These are phyloP conservation scores for Cronartium quercuum DNA, from an alignment of 1,284 basidiomycete genomes.

Conservation along the genomic window DNA sequence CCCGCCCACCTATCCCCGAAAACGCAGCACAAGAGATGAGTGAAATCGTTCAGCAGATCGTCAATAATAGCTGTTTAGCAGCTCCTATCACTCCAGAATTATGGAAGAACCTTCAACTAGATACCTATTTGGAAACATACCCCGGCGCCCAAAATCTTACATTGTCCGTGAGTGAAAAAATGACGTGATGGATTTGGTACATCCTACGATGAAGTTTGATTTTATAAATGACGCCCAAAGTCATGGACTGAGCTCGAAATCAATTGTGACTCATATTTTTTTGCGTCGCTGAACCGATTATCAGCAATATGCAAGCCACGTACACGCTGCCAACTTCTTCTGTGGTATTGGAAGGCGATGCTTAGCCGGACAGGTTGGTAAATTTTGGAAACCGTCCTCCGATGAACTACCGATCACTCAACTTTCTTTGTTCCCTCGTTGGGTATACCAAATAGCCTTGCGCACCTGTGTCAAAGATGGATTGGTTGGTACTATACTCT, in stretches of 20 bases:
- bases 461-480: slow-evolving; percentile 9
- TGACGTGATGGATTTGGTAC: background rate
- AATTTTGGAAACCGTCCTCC: background rate
- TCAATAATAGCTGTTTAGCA: background rate
- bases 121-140: slow-evolving; percentile 22
- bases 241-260: too few relatives aligned
- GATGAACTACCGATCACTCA: background rate
- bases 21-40: background rate
- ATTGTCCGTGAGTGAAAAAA: slow-evolving; percentile 5
- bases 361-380: slow-evolving; percentile 25
- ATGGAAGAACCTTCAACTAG: slow-evolving; percentile 23
- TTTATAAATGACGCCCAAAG: too few relatives aligned
- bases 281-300: background rate
- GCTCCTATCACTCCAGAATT: slow-evolving; percentile 34
- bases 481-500: slow-evolving; percentile 32
- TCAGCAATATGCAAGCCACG: slow-evolving; percentile 22
- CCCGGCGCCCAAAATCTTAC: slow-evolving; percentile 15
- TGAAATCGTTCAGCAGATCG: background rate
- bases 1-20: background rate
- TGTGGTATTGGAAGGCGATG: slow-evolving; percentile 30
- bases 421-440: background rate
- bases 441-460: slow-evolving; percentile 7
- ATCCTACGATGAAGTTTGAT: too few relatives aligned
- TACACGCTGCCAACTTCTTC: slow-evolving; percentile 34
- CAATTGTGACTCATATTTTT: too few relatives aligned